Percentiles rank a stretch among this genome's conserved stretches.
These are phyloP conservation scores for Dioszegia aurantiaca DNA, from an alignment of 768 basidiomycete genomes.

Conservation along the genomic window DNA sequence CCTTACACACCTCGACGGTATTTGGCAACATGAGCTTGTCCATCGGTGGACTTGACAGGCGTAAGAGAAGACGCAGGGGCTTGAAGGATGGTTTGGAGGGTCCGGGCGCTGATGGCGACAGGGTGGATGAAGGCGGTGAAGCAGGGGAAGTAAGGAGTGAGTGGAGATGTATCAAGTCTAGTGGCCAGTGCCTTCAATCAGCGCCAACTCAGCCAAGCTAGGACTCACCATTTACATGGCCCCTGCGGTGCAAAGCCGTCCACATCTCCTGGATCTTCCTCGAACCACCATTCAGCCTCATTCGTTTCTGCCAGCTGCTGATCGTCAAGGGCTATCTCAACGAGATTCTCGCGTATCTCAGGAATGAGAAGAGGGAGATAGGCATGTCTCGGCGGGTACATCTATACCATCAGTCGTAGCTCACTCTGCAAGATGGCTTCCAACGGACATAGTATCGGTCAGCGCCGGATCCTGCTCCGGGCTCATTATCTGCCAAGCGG, in stretches of 20 bases:
- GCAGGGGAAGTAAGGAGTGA: constrained; percentile 33
- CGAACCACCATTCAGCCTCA: constrained; percentile 97
- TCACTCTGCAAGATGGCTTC: neutral
- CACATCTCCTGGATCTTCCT: constrained; percentile 56
- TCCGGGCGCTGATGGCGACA: constrained; percentile 53
- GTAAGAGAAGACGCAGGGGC: constrained; percentile 69
- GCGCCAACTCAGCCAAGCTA: neutral
- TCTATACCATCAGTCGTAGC: constrained; percentile 29
- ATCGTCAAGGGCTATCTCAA: constrained; percentile 90
- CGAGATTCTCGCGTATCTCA: constrained; percentile 80
- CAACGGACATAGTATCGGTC: constrained; percentile 71
- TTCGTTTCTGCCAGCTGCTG: constrained; percentile 68
- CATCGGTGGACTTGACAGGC: constrained; percentile 79
- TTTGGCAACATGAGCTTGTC: constrained; percentile 81
- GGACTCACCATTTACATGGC: constrained; percentile 68
- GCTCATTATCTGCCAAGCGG: constrained; percentile 80
- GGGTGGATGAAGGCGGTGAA: constrained; percentile 47
- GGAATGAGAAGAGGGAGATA: constrained; percentile 89
- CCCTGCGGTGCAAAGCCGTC: constrained; percentile 41
- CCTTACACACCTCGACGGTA: constrained; percentile 80
- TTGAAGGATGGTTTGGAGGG: constrained; percentile 56
- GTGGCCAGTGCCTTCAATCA: constrained; percentile 85
- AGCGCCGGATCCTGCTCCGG: constrained; percentile 84
- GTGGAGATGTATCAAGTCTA: constrained; percentile 85
- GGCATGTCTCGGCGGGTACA: constrained; percentile 77